phyloP scores from a whole-genome alignment of 2,329 filamentous ascomycete genomes.

The Trichocomaceae sp. region DNA sequence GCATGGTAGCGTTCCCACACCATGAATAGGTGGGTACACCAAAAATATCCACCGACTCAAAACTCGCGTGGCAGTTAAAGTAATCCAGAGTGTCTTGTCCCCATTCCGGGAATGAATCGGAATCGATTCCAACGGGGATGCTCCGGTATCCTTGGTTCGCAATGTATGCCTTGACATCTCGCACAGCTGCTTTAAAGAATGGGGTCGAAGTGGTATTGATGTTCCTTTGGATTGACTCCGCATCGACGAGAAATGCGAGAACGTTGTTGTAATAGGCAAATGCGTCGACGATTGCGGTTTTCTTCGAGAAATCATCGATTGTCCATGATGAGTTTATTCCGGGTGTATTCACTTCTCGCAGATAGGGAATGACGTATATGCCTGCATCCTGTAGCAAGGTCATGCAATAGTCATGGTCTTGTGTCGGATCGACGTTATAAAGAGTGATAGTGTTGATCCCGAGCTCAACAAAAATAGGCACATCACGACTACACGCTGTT shows the following conservation, averaged over 20 bases:
- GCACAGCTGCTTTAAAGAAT: constrained; percentile 44
- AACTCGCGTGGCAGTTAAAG: constrained; percentile 24
- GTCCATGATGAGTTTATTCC: constrained; percentile 53
- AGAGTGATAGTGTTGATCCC: constrained; percentile 87
- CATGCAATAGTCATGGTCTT: constrained; percentile 79
- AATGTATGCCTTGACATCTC: constrained; percentile 75
- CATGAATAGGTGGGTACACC: too few species aligned
- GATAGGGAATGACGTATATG: constrained; percentile 89
- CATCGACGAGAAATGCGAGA: constrained; percentile 95
- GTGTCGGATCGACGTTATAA: constrained; percentile 74
- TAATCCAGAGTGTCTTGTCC: not conserved
- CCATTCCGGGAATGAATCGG: constrained; percentile 65
- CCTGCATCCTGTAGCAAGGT: constrained; percentile 67
- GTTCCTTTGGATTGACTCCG: constrained; percentile 68
- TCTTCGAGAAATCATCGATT: constrained; percentile 37
- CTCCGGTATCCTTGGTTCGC: constrained; percentile 62
- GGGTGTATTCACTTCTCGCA: constrained; percentile 31
- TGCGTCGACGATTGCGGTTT: constrained; percentile 67
- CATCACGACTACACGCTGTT: constrained; percentile 67
- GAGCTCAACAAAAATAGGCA: constrained; percentile 69
- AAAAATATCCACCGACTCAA: constrained; percentile 58
- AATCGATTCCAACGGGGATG: constrained; percentile 54
- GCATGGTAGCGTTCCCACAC: too few species aligned
- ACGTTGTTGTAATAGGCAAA: constrained; percentile 77
- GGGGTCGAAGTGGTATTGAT: constrained; percentile 75